Percentiles rank a stretch among this genome's conserved stretches.
phyloP scores from a whole-genome alignment of 306 rosid species.

The Rosa multiflora region DNA sequence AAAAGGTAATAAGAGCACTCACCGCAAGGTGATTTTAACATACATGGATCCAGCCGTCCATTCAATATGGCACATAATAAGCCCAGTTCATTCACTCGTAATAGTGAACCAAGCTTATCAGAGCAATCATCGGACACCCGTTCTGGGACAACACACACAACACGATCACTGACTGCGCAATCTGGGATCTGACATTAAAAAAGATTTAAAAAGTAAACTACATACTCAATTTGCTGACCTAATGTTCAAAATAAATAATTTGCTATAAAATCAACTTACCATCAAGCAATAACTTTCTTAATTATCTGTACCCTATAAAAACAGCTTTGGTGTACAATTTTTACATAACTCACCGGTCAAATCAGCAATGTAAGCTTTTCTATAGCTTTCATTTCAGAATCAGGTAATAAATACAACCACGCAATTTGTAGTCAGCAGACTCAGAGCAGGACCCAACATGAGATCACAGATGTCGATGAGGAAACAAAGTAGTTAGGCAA shows the following conservation, averaged over 20 bases:
- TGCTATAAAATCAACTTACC: not conserved
- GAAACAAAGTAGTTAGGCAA: not conserved
- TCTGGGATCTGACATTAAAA: constrained; percentile 44
- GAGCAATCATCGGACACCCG: constrained; percentile 39
- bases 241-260: not conserved
- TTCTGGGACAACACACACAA: constrained; percentile 68
- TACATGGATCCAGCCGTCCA: constrained; percentile 66
- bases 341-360: not conserved
- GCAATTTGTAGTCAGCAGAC: not conserved
- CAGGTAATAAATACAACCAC: not conserved
- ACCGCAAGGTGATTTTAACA: constrained; percentile 71
- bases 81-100: constrained; percentile 59
- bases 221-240: not conserved
- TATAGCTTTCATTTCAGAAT: not conserved
- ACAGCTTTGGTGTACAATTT: not conserved
- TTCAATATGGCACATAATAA: constrained; percentile 60
- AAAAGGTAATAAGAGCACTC: constrained; percentile 24
- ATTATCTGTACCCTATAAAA: not conserved
- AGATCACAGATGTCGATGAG: not conserved
- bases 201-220: constrained; percentile 10
- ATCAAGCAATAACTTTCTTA: not conserved
- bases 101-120: constrained; percentile 50
- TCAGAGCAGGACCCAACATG: not conserved
- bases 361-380: not conserved
- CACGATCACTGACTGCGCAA: constrained; percentile 50